Evolutionary conservation across 2,329 filamentous ascomycete genomes (phyloP).

Genomic region (Beauveria brongniartii): DNA sequence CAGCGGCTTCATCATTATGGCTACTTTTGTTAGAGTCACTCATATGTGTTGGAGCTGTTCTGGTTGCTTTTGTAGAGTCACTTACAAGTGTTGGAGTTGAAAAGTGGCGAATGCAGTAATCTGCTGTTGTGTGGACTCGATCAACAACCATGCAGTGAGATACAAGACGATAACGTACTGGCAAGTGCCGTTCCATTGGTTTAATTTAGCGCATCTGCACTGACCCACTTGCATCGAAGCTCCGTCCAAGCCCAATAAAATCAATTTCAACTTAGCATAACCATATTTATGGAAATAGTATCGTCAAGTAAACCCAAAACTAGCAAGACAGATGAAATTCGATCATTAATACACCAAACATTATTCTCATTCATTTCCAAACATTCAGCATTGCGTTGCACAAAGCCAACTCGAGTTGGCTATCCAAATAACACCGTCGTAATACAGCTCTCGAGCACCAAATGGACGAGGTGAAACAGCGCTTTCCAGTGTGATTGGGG

Average conservation of each 20-base stretch:
- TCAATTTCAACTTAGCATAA: not conserved
- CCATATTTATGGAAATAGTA: not conserved
- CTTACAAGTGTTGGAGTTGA: not conserved
- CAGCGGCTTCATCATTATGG: slow-evolving; percentile 22
- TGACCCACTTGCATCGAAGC: slow-evolving; percentile 6
- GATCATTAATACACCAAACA: not conserved
- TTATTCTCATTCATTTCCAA: not conserved
- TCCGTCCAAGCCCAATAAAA: not conserved
- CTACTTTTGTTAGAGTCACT: not conserved
- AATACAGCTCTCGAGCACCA: not conserved
- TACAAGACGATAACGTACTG: not conserved
- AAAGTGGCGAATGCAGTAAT: no score
- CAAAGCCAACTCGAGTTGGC: not conserved
- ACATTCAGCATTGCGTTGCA: not conserved
- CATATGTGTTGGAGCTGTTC: not conserved
- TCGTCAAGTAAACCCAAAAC: not conserved
- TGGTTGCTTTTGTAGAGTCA: not conserved
- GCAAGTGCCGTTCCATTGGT: not conserved
- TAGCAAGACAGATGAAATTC: not conserved
- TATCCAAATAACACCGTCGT: not conserved
- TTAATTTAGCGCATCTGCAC: not conserved
- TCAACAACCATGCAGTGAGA: not conserved
- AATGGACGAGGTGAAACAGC: not conserved
- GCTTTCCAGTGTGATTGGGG: not conserved
- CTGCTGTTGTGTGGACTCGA: no score